Evolutionary conservation across 495 filamentous ascomycete species (phyloP), one percentile per base, ranked within the genome.

Genomic region (Aspergillus nanangensis): DNA sequence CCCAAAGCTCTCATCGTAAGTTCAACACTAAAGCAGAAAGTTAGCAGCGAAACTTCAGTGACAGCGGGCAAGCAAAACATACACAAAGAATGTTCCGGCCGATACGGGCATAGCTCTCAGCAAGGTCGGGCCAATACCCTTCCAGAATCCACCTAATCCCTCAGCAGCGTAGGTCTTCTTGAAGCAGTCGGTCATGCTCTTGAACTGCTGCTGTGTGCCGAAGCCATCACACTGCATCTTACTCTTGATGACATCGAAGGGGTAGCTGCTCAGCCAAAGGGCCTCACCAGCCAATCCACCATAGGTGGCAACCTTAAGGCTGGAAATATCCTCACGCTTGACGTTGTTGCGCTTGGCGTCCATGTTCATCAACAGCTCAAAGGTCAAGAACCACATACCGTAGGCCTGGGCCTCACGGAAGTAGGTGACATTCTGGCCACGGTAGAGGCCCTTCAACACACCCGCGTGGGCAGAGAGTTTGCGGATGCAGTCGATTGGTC

Each of bases 201-300:
- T 79, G 67, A 86, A 97, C 58, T 74, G 71, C 77, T 77, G 79
- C 44, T 77, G 65, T 1, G 76, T 76, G 18, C 81, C 80, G 59
- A 96, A 90, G 17, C 88, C 91, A 72, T 98, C 93, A 50, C 82
- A 94, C 78, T 98, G 93, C 92, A 97, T 95, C 81, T 95, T 96
- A 67, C 88, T 95, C 86, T 98, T 98, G 62, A 98, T 70, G 21
- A 97, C 93, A 67, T 98, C 93, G 45, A 98, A 83, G 18, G 93
- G 93, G 65, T 98, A 98, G 57, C 87, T 93, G 31, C 75, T 76
- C 51, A 98, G 62, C 93, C 93, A 98, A 33, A 98, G 75, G 18
- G 82, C 87, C 76, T 98, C 93, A 49, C 93, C 93, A 1, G 93
- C 93, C 43, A 97, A 62, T 33, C 93, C 93, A 52, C 93, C 93